A percentile compares a stretch with the other conserved stretches of the same genome.
Evolutionary conservation across 306 rosid genomes (phyloP).

Genomic region (Alnus glutinosa): DNA sequence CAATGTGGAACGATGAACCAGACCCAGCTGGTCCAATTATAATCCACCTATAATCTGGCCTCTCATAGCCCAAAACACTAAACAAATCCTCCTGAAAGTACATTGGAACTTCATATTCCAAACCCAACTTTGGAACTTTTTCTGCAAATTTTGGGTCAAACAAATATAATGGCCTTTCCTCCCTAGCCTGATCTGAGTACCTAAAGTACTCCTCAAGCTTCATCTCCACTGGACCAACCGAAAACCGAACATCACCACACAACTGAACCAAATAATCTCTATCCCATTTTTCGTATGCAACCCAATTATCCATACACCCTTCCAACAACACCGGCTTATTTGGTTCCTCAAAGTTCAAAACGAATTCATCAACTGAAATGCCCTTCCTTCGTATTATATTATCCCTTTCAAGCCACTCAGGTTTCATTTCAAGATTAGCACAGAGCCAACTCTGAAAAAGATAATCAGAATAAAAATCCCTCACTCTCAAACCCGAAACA

Average conservation of each 20-base stretch:
- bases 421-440: conserved; percentile 93
- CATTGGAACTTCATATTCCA: conserved; percentile 66
- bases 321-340: conserved; percentile 83
- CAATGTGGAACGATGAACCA: conserved; percentile 92
- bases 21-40: conserved; percentile 89
- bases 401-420: conserved; percentile 87
- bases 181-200: conserved; percentile 73
- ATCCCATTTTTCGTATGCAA: conserved; percentile 76
- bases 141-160: conserved; percentile 90
- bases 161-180: conserved; percentile 84
- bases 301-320: conserved; percentile 89
- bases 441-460: conserved; percentile 98
- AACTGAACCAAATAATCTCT: conserved; percentile 65
- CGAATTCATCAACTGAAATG: conserved; percentile 81
- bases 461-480: conserved; percentile 89
- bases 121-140: conserved; percentile 71
- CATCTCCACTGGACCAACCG: conserved; percentile 83
- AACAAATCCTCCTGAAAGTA: conserved; percentile 87
- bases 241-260: conserved; percentile 69
- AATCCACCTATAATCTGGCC: conserved; percentile 90
- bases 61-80: conserved; percentile 67
- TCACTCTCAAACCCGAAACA: conserved; percentile 51
- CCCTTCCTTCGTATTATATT: conserved; percentile 65
- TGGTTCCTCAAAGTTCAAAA: conserved; percentile 65
- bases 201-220: conserved; percentile 72